Evolutionary conservation across 495 filamentous ascomycete genomes (phyloP), one percentile per base, ranked within the genome.

Genomic region (Hypoxylon perforatum): DNA sequence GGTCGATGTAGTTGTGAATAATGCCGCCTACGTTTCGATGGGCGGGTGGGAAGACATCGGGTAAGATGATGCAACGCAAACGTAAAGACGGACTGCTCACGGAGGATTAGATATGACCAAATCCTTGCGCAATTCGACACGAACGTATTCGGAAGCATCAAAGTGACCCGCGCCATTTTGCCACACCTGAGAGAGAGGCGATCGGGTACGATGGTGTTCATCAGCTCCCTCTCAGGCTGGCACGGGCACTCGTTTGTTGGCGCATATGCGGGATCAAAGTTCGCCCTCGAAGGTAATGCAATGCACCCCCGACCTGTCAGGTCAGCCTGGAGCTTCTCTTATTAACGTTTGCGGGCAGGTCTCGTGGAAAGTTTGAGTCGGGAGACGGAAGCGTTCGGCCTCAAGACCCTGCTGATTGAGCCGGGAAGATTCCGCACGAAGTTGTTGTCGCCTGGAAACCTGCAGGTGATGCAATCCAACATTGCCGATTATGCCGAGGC

Each of bases 1-100:
- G 25, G 70, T 87, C 47, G 84, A 86, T 53, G 75, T 85, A 10
- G 62, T 86, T 8, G 77, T 87, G 22, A 85, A 86, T 68, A 84
- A 85, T 41, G 85, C 85, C 10, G 84, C 69, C 5, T 84, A 81
- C 56, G 69, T 80, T 21, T 61, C 56, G 23, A 71, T 63, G 50
- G 81, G 73, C 0, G 71, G 68, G 0, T 61, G 79, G 12, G 82
- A 86, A 60, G 78, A 82, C 39, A 67, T 72, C 14, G 75, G 67
- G 75, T 76, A 76, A 71, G 75, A 35, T 3, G 45, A 35, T 11
- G 15, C 38, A 18, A 23, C 44, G 38, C 6, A 12, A 15, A 23
- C 61, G 56, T 19, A 41, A 52, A 50, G 38, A 0, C 52, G 55
- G 2, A 8, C 33, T 38, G 28, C 47, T 67, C 0, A 67, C 51